phyloP scores from a whole-genome alignment of 192 early-diverging fungal species.

The Jimgerdemannia flammicorona region DNA sequence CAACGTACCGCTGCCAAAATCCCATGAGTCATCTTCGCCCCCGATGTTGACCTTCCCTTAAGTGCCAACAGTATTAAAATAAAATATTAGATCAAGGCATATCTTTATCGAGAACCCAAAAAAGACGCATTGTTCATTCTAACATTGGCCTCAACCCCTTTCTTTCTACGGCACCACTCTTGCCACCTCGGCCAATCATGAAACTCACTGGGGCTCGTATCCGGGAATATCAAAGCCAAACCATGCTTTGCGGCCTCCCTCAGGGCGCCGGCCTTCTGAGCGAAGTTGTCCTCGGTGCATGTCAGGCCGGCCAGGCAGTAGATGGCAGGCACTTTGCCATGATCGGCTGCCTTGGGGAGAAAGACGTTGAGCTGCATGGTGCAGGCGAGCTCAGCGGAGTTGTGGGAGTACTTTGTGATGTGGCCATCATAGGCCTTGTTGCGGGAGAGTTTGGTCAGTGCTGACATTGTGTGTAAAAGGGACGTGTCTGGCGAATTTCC shows the following conservation, averaged over 20 bases:
- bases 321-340: slow-evolving; percentile 41
- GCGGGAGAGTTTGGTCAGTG: slow-evolving; percentile 44
- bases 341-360: slow-evolving; percentile 50
- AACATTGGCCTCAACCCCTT: neutral
- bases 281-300: slow-evolving; percentile 86
- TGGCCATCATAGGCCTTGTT: slow-evolving; percentile 66
- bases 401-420: slow-evolving; percentile 70
- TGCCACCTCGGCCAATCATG: neutral
- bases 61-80: too few species aligned
- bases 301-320: slow-evolving; percentile 84
- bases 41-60: slow-evolving; percentile 54
- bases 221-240: slow-evolving; percentile 78
- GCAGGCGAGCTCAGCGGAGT: slow-evolving; percentile 54
- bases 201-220: slow-evolving; percentile 76
- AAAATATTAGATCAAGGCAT: too few species aligned
- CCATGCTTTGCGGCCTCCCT: slow-evolving; percentile 57
- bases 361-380: slow-evolving; percentile 80
- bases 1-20: slow-evolving; percentile 59
- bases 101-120: too few species aligned
- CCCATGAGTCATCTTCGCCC: slow-evolving; percentile 69
- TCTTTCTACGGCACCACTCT: neutral
- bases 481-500: too few species aligned
- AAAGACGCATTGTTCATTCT: neutral
- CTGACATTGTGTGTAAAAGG: slow-evolving; percentile 10
- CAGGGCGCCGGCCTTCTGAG: slow-evolving; percentile 78